phyloP scores from a whole-genome alignment of 129 eudicot genomes.

The Daucus carota region DH1_v3.0 NC_030381.2:36205501-36206000 shows the following conservation, averaged over 20 bases:
- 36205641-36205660: conserved; percentile 89
- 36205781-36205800: conserved; percentile 20
- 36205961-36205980: no score
- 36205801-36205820: background rate
- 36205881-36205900: background rate
- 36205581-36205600: conserved; percentile 81
- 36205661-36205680: conserved; percentile 97
- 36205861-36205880: background rate
- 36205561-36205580: conserved; percentile 99
- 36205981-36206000: no score
- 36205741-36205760: conserved; percentile 89
- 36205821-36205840: background rate
- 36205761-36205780: conserved; percentile 84
- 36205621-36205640: conserved; percentile 82
- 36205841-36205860: background rate
- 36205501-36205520: background rate
- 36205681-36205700: conserved; percentile 89
- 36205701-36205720: conserved; percentile 93
- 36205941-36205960: no score
- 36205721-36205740: conserved; percentile 96
- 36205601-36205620: conserved; percentile 92
- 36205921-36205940: background rate
- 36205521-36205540: background rate
- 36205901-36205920: background rate
- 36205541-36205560: background rate